A percentile compares a stretch with the other conserved stretches of the same genome.
phyloP scores from a whole-genome alignment of 352 stramenopile species.

The Phytopythium delawarense region DNA sequence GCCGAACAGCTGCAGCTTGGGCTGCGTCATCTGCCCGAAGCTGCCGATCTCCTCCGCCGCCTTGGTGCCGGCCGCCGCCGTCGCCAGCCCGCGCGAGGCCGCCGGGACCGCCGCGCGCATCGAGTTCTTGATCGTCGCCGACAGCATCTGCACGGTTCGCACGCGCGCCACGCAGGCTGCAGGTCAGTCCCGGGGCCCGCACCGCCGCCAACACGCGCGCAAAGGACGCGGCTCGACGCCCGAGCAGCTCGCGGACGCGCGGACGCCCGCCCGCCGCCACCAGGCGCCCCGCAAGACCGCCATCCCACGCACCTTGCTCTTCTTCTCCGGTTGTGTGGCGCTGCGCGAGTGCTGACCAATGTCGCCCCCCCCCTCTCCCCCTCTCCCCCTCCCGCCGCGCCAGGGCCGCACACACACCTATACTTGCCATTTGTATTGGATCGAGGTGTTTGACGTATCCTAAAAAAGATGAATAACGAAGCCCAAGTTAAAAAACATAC shows the following conservation, averaged over 20 bases:
- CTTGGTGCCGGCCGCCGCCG: conserved; percentile 16
- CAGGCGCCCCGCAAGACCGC: background rate
- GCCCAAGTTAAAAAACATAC: too few relatives aligned
- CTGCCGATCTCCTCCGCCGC: conserved; percentile 67
- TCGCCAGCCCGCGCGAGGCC: conserved; percentile 29
- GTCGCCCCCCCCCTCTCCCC: background rate
- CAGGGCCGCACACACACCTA: too few relatives aligned
- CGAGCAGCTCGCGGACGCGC: background rate
- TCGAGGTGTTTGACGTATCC: too few relatives aligned
- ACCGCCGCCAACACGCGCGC: background rate
- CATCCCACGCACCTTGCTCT: background rate
- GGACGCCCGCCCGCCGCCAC: background rate
- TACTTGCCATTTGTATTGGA: too few relatives aligned
- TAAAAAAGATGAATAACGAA: too few relatives aligned
- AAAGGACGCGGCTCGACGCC: background rate
- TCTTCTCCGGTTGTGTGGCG: background rate
- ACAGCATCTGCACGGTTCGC: conserved; percentile 40
- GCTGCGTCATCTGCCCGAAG: conserved; percentile 80
- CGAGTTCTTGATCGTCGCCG: conserved; percentile 69
- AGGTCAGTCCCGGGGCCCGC: background rate
- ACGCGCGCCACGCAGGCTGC: background rate
- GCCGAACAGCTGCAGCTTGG: conserved; percentile 95
- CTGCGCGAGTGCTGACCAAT: background rate
- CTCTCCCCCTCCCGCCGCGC: too few relatives aligned
- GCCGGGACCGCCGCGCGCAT: conserved; percentile 32